These are phyloP conservation scores for Pseudozyma flocculosa DNA, from an alignment of 1,284 basidiomycete genomes.

Conservation along the genomic window DNA sequence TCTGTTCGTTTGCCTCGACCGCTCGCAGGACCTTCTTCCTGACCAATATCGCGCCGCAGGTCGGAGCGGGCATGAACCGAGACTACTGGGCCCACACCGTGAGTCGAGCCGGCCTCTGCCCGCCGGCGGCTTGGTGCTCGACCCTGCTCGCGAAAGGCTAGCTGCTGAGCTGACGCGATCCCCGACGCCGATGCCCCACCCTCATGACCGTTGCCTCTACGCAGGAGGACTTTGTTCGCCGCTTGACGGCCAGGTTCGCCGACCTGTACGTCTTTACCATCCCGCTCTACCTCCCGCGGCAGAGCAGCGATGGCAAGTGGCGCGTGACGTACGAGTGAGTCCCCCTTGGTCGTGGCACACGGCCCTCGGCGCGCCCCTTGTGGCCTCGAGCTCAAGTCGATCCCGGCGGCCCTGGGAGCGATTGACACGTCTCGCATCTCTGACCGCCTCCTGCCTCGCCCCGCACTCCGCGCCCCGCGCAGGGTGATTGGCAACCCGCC, in stretches of 20 bases:
- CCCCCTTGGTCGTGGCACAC: constrained; percentile 2
- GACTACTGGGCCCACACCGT: constrained; percentile 68
- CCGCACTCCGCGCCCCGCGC: too few species aligned
- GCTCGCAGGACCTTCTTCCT: constrained; percentile 73
- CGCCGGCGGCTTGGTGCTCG: too few species aligned
- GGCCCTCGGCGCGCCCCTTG: too few species aligned
- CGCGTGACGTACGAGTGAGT: constrained; percentile 70
- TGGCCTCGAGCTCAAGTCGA: too few species aligned
- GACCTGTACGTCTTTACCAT: constrained; percentile 98
- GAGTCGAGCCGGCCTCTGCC: too few species aligned
- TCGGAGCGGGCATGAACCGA: constrained; percentile 94
- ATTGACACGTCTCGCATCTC: too few species aligned
- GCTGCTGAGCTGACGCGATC: too few species aligned
- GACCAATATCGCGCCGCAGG: constrained; percentile 96
- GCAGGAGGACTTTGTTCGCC: constrained; percentile 89
- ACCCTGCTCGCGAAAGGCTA: too few species aligned
- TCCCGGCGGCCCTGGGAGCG: too few species aligned
- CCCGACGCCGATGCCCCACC: too few species aligned
- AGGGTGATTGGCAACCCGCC: constrained; percentile 93
- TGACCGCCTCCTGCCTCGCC: constrained; percentile 4
- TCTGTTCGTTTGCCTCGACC: background rate
- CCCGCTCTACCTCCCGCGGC: constrained; percentile 89
- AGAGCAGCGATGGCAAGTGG: constrained; percentile 85
- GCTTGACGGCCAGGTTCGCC: constrained; percentile 78
- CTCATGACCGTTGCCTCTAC: too few species aligned